Evolutionary conservation across 345 rosid species (phyloP).

Genomic region (Salix arbutifolia): DNA sequence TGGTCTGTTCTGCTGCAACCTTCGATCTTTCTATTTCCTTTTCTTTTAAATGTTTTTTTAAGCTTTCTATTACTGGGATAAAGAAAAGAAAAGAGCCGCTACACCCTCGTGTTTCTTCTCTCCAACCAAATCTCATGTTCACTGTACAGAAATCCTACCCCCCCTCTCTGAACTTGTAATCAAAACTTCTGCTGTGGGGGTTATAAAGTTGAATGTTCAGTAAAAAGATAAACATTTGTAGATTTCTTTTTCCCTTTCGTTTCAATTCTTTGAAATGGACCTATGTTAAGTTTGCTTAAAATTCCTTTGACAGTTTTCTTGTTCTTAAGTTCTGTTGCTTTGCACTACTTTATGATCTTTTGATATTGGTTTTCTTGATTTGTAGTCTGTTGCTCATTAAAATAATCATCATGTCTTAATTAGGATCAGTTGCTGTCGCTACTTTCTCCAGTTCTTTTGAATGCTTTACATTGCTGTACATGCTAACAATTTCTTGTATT

Average conservation of each 20-base stretch:
- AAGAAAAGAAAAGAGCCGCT: neutral
- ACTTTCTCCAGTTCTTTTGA: neutral
- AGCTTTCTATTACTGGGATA: neutral
- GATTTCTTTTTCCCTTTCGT: neutral
- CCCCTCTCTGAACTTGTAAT: neutral
- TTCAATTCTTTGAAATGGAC: neutral
- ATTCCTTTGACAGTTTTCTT: neutral
- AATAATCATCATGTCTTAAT: neutral
- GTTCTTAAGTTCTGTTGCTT: neutral
- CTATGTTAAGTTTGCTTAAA: neutral
- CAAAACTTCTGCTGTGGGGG: neutral
- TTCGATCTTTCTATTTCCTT: neutral
- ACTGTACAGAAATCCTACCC: neutral
- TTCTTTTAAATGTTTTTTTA: neutral
- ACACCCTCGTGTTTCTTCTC: neutral
- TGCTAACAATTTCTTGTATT: neutral
- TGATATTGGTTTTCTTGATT: neutral
- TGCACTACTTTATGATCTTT: neutral
- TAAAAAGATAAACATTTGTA: neutral
- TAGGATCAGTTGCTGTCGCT: neutral
- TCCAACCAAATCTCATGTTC: neutral
- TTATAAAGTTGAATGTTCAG: neutral
- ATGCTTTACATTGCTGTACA: neutral
- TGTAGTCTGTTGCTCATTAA: neutral
- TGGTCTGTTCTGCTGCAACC: constrained; percentile 29